phyloP scores from a whole-genome alignment of 2,329 filamentous ascomycete genomes.

The Phyllosticta capitalensis region DNA sequence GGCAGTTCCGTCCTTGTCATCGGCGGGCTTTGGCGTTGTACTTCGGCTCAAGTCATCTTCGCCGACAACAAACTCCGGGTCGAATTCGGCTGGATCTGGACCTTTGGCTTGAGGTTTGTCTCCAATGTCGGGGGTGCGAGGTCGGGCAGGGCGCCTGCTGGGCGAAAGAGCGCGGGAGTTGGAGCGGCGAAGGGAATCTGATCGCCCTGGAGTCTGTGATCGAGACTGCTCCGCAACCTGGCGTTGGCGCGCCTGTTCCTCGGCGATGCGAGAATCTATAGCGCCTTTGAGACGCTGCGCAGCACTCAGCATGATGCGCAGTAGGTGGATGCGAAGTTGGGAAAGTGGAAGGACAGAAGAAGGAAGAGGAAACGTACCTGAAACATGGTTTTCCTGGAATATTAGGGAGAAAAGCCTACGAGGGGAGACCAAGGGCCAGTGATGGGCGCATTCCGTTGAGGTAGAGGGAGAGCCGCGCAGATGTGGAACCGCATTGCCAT shows the following conservation, averaged over 20 bases:
- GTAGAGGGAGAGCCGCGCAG: not conserved
- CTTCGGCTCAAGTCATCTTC: constrained; percentile 59
- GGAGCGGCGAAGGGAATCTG: constrained; percentile 37
- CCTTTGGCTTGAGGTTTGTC: constrained; percentile 41
- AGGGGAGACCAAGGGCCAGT: not conserved
- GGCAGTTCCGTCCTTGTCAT: constrained; percentile 24
- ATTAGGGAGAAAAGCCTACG: constrained; percentile 2
- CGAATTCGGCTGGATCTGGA: constrained; percentile 80
- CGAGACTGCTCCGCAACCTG: constrained; percentile 34
- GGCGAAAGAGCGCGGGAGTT: constrained; percentile 34
- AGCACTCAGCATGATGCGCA: not conserved
- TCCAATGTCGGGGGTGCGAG: constrained; percentile 24
- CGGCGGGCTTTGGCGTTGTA: constrained; percentile 47
- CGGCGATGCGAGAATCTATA: constrained; percentile 78
- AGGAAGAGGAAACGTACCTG: constrained; percentile 16
- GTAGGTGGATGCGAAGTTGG: not conserved
- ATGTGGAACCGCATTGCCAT: not conserved
- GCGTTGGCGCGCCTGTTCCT: constrained; percentile 78
- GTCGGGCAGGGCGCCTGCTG: constrained; percentile 23
- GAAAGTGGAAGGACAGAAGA: not conserved
- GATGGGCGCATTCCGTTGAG: not conserved
- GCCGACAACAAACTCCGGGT: constrained; percentile 76
- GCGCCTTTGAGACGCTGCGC: constrained; percentile 68
- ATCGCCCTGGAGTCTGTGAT: constrained; percentile 36
- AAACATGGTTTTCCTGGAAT: constrained; percentile 23